Percentiles rank a stretch among this genome's conserved stretches.
These are phyloP conservation scores for Aspergillus fischeri DNA, from an alignment of 2,329 filamentous ascomycete species.

Conservation along the genomic window DNA sequence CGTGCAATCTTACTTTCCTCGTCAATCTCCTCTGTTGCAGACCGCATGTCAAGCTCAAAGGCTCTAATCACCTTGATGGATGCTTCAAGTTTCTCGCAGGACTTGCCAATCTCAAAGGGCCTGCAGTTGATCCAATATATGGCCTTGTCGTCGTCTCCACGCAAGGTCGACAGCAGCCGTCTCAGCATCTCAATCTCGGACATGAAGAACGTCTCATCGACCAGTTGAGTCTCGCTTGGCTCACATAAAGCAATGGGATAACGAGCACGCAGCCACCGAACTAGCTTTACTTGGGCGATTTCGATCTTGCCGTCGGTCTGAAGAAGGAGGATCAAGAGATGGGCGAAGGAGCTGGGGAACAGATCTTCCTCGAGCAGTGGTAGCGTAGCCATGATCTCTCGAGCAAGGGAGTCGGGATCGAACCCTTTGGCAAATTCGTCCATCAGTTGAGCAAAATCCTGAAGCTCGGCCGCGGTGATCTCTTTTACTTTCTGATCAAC, in stretches of 20 bases:
- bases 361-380: conserved; percentile 5
- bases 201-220: conserved; percentile 16
- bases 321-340: conserved; percentile 22
- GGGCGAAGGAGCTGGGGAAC: conserved; percentile 20
- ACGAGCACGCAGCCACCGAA: conserved; percentile 57
- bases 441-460: conserved; percentile 11
- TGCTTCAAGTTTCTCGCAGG: conserved; percentile 14
- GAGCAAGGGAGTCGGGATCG: conserved; percentile 14
- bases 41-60: conserved; percentile 18
- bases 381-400: conserved; percentile 8
- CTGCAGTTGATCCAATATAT: conserved; percentile 18
- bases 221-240: conserved; percentile 4
- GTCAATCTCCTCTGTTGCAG: conserved; percentile 3
- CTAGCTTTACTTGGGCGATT: conserved; percentile 61
- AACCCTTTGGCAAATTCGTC: conserved; percentile 17
- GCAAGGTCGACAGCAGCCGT: conserved; percentile 18
- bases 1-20: conserved; percentile 14
- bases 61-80: conserved; percentile 17
- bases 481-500: conserved; percentile 10
- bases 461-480: conserved; percentile 8
- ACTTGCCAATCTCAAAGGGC: conserved; percentile 3
- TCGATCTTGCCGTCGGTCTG: conserved; percentile 54
- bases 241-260: conserved; percentile 3
- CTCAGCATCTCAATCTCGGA: conserved; percentile 21
- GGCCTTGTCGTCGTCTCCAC: conserved; percentile 8